These are phyloP conservation scores for Chaetomiaceae sp. DNA, from an alignment of 2,329 filamentous ascomycete genomes.

Conservation along the genomic window DNA sequence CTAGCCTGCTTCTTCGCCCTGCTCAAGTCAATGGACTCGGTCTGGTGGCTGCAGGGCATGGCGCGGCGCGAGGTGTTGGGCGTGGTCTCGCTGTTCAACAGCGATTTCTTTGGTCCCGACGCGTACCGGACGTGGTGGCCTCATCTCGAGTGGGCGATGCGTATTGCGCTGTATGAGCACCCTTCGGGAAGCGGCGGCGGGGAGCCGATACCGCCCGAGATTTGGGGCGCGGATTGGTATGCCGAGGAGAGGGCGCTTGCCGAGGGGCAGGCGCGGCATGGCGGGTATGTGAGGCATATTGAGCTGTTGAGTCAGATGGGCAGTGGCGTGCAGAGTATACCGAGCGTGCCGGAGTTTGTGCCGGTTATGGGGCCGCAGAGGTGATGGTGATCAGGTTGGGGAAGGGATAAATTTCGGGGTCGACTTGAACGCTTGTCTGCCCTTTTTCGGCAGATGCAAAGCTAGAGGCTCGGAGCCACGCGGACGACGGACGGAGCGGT, in stretches of 20 bases:
- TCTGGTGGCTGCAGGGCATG: conserved; percentile 69
- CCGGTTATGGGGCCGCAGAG: conserved; percentile 11
- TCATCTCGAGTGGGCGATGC: conserved; percentile 57
- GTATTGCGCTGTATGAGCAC: conserved; percentile 55
- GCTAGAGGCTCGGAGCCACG: too few species aligned
- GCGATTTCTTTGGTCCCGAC: conserved; percentile 43
- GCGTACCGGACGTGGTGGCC: conserved; percentile 51
- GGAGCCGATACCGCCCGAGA: conserved; percentile 48
- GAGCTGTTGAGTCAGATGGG: conserved; percentile 43
- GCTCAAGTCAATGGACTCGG: conserved; percentile 55
- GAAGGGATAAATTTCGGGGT: too few species aligned
- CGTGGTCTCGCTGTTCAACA: conserved; percentile 55
- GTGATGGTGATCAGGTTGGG: not conserved
- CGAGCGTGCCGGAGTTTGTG: conserved; percentile 24
- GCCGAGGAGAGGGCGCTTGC: conserved; percentile 38
- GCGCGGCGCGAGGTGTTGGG: conserved; percentile 62
- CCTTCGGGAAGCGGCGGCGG: not conserved
- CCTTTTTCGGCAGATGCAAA: too few species aligned
- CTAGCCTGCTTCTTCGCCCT: conserved; percentile 64
- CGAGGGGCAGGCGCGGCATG: conserved; percentile 27
- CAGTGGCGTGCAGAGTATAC: conserved; percentile 29
- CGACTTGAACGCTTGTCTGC: too few species aligned
- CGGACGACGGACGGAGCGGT: too few species aligned
- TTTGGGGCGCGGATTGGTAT: conserved; percentile 53
- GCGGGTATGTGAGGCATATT: conserved; percentile 40